Percentiles rank a stretch among this genome's conserved stretches.
Evolutionary conservation across 2,329 filamentous ascomycete genomes (phyloP).

Genomic region (Penicillium digitatum): DNA sequence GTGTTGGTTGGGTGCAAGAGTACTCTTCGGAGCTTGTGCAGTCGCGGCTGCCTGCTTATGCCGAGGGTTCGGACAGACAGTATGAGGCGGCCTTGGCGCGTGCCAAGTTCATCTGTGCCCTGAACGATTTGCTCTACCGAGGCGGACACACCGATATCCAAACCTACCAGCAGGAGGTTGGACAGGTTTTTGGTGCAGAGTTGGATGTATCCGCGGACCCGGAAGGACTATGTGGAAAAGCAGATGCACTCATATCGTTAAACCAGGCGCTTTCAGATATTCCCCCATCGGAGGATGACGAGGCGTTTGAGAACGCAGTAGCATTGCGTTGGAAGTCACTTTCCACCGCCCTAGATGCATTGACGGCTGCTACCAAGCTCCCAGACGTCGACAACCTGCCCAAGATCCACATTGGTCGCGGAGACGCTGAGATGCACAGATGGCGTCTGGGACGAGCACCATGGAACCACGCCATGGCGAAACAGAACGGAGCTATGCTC

Average conservation of each 20-base stretch:
- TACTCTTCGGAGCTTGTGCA: slow-evolving; percentile 52
- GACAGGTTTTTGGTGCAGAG: slow-evolving; percentile 39
- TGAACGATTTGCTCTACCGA: slow-evolving; percentile 57
- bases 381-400: slow-evolving; percentile 49
- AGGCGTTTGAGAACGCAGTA: slow-evolving; percentile 30
- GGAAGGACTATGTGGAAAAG: slow-evolving; percentile 52
- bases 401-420: slow-evolving; percentile 53
- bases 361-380: slow-evolving; percentile 52
- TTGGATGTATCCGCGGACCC: slow-evolving; percentile 44
- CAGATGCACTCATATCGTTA: slow-evolving; percentile 54
- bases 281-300: slow-evolving; percentile 26
- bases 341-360: slow-evolving; percentile 47
- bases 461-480: slow-evolving; percentile 41
- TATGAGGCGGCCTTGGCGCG: slow-evolving; percentile 53
- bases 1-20: slow-evolving; percentile 57
- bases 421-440: slow-evolving; percentile 54
- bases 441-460: slow-evolving; percentile 50
- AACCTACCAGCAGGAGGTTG: slow-evolving; percentile 50
- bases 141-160: slow-evolving; percentile 47
- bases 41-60: slow-evolving; percentile 53
- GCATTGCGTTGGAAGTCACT: slow-evolving; percentile 52
- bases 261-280: slow-evolving; percentile 46
- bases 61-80: slow-evolving; percentile 44
- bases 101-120: slow-evolving; percentile 54
- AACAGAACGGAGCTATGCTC: slow-evolving; percentile 46